These are phyloP conservation scores for Bipolaris victoriae DNA, from an alignment of 2,329 filamentous ascomycete genomes.

Conservation along the genomic window DNA sequence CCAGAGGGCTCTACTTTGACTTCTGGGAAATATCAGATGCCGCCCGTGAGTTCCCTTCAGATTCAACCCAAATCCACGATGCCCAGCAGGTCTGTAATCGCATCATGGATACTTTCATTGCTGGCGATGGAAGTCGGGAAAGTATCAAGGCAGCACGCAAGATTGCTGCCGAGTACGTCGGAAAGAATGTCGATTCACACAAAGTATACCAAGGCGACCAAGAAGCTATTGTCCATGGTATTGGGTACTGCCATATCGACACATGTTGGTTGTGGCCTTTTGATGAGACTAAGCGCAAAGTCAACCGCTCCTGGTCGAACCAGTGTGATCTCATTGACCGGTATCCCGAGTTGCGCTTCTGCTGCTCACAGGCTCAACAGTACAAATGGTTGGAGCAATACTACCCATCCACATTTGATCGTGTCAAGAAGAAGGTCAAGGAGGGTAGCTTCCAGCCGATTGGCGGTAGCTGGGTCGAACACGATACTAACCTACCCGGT, in stretches of 20 bases:
- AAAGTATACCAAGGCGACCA: slow-evolving; percentile 81
- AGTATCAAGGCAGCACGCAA: slow-evolving; percentile 80
- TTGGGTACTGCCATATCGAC: slow-evolving; percentile 97
- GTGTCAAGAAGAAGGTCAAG: slow-evolving; percentile 89
- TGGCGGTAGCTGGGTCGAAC: slow-evolving; percentile 97
- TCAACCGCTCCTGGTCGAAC: slow-evolving; percentile 93
- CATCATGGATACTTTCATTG: slow-evolving; percentile 89
- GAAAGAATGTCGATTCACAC: slow-evolving; percentile 74
- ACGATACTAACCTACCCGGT: slow-evolving; percentile 96
- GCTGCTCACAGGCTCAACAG: slow-evolving; percentile 92
- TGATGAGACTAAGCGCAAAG: slow-evolving; percentile 96
- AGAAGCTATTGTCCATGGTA: slow-evolving; percentile 79
- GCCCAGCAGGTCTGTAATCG: slow-evolving; percentile 82
- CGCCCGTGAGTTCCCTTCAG: slow-evolving; percentile 84
- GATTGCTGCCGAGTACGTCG: slow-evolving; percentile 83
- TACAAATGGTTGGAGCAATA: slow-evolving; percentile 95
- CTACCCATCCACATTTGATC: slow-evolving; percentile 87
- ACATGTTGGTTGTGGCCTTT: slow-evolving; percentile 99
- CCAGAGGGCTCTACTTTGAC: slow-evolving; percentile 83
- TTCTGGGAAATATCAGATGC: slow-evolving; percentile 96
- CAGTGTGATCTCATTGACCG: slow-evolving; percentile 95
- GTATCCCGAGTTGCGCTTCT: slow-evolving; percentile 92
- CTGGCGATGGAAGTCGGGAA: slow-evolving; percentile 72
- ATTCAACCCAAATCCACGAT: slow-evolving; percentile 88
- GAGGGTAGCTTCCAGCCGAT: slow-evolving; percentile 92